phyloP scores from a whole-genome alignment of 495 filamentous ascomycete genomes.

The Podospora conica region DNA sequence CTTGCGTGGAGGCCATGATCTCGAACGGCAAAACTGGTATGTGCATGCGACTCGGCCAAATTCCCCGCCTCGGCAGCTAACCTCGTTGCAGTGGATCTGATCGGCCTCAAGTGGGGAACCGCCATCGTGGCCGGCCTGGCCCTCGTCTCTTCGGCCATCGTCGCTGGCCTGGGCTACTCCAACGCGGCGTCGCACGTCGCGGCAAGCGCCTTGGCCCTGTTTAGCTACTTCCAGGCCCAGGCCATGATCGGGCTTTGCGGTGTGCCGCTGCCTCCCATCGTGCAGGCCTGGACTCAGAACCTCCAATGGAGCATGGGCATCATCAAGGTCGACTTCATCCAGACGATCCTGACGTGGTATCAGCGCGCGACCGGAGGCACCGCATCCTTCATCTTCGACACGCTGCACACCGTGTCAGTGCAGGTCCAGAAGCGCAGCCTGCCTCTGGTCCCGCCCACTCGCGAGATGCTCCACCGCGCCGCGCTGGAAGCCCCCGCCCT shows the following conservation, averaged over 20 bases:
- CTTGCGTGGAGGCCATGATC: slow-evolving; percentile 82
- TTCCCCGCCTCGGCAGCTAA: neutral
- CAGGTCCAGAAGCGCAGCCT: slow-evolving; percentile 66
- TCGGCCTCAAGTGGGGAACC: slow-evolving; percentile 81
- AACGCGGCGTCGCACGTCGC: slow-evolving; percentile 96
- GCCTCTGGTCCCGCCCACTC: slow-evolving; percentile 28
- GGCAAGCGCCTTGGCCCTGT: slow-evolving; percentile 84
- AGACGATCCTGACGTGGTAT: slow-evolving; percentile 90
- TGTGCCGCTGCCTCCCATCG: slow-evolving; percentile 82
- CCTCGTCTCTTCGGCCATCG: slow-evolving; percentile 74
- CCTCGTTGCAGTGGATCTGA: slow-evolving; percentile 57
- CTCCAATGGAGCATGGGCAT: slow-evolving; percentile 99
- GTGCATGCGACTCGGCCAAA: neutral
- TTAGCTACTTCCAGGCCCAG: slow-evolving; percentile 93
- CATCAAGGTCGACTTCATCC: slow-evolving; percentile 80
- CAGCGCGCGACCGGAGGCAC: slow-evolving; percentile 88
- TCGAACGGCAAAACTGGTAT: slow-evolving; percentile 79
- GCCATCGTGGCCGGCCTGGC: slow-evolving; percentile 82
- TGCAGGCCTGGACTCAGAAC: slow-evolving; percentile 92
- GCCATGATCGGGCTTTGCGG: slow-evolving; percentile 89
- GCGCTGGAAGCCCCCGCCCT: neutral
- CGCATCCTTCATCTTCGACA: slow-evolving; percentile 72
- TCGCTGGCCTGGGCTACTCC: slow-evolving; percentile 79
- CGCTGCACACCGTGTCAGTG: slow-evolving; percentile 70
- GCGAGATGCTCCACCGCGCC: neutral